Base-by-base conservation (phyloP, 148 eudicot species). In the Camellia sinensis region DNA sequence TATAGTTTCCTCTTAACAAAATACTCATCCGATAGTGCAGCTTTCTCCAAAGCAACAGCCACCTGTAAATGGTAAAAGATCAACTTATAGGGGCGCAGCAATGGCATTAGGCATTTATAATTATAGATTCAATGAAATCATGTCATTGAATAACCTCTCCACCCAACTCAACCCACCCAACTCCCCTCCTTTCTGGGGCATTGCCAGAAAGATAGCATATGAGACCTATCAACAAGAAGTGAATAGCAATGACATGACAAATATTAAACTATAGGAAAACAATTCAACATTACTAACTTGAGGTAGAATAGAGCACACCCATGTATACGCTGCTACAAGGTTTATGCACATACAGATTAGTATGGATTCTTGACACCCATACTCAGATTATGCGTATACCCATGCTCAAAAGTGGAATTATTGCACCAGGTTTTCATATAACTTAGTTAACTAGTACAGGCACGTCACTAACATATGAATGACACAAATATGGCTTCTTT, bases 11-110 rank as follows among this genome's bases (percentile, higher is more conserved):
- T 85, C 87, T 92, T 92, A 53, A 94, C 85, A 80, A 96, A 96
- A 79, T 90, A 96, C 69, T 96, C 95, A 83, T 96, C 99, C n/a
- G 99, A 92, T 14, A 96, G 84, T 81, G 99, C 99, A 80, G 99
- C 99, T 87, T 91, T 91, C 92, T 96, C 99, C 85, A 96, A 83
- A 73, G 99, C 98, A 88, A 96, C 86, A 76, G 99, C 99, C 65
- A 96, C 99, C 99, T 96, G 91, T 73, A 82, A 68, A 77, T 74
- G 54, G 29, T 13, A 50, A 79, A 81, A 43, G 72, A 57, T 21
- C 29, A 53, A 22, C 21, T 56, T 6, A 64, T 50, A 13, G 71
- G 17, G 15, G 59, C 74, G 76, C 19, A 60, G 29, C 17, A 19
- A 6, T 13, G 54, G 29, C 15, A 71, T n/a, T 50, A 63, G 57